phyloP scores from a whole-genome alignment of 495 filamentous ascomycete species.

The Chaetomium tenue region DNA sequence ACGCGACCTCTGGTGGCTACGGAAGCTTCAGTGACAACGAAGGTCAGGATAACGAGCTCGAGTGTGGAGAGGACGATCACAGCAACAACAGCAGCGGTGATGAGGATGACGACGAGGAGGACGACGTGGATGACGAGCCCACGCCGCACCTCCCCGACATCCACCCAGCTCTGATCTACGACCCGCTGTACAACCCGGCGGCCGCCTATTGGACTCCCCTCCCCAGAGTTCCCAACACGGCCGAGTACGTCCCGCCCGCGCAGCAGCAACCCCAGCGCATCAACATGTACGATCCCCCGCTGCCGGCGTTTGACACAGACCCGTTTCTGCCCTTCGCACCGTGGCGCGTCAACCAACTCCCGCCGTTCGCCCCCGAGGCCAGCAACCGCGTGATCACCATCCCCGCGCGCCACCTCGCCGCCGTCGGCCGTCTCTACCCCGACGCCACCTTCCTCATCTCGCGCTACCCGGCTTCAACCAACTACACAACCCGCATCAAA shows the following conservation, averaged over 20 bases:
- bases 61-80: not conserved
- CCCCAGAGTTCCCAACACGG: not conserved
- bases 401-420: not conserved
- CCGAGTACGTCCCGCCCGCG: not conserved
- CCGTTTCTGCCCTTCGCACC: constrained; percentile 8
- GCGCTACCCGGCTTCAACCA: not conserved
- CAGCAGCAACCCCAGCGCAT: not conserved
- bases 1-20: too few relatives aligned
- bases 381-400: not conserved
- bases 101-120: not conserved
- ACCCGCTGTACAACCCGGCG: not conserved
- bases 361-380: constrained; percentile 1
- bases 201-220: not conserved
- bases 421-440: constrained; percentile 13
- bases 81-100: not conserved
- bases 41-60: not conserved
- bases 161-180: too few relatives aligned
- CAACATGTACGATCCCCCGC: not conserved
- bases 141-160: not conserved
- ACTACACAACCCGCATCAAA: not conserved
- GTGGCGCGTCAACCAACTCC: not conserved
- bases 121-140: not conserved
- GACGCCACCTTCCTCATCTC: constrained; percentile 4
- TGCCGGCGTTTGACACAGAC: constrained; percentile 9
- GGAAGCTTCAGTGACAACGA: not conserved